Conservation (phyloP, 2,329 filamentous ascomycete genomes). For the Fusarium sp. region DNA sequence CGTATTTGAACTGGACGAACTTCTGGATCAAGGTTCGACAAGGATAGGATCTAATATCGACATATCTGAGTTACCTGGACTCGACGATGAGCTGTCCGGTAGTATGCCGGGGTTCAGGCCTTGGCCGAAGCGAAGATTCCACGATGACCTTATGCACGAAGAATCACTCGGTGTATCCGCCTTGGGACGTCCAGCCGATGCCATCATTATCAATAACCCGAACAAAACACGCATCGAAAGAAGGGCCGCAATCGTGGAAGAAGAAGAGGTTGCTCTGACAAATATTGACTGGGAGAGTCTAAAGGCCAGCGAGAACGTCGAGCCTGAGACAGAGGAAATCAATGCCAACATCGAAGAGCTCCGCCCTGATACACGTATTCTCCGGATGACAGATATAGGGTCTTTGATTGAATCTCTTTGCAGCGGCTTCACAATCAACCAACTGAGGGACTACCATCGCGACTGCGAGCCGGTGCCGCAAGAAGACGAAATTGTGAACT, state of each 20-base stretch:
- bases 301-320: constrained; percentile 44
- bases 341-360: constrained; percentile 62
- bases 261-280: constrained; percentile 18
- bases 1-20: constrained; percentile 1
- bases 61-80: constrained; percentile 13
- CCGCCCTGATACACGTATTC: constrained; percentile 56
- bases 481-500: constrained; percentile 31
- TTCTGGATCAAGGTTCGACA: not conserved
- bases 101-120: not conserved
- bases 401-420: constrained; percentile 55
- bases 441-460: constrained; percentile 60
- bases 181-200: constrained; percentile 55
- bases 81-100: not conserved
- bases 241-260: constrained; percentile 31
- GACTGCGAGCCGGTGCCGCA: constrained; percentile 4
- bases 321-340: constrained; percentile 53
- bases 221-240: constrained; percentile 46
- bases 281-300: constrained; percentile 52
- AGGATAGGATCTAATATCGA: not conserved
- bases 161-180: constrained; percentile 50
- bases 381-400: constrained; percentile 58
- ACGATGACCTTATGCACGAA: constrained; percentile 48
- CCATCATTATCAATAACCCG: constrained; percentile 61
- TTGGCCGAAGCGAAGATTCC: constrained; percentile 25
- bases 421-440: constrained; percentile 60